Conservation (phyloP, 192 early-diverging fungal species). For the Podila minutissima region DNA sequence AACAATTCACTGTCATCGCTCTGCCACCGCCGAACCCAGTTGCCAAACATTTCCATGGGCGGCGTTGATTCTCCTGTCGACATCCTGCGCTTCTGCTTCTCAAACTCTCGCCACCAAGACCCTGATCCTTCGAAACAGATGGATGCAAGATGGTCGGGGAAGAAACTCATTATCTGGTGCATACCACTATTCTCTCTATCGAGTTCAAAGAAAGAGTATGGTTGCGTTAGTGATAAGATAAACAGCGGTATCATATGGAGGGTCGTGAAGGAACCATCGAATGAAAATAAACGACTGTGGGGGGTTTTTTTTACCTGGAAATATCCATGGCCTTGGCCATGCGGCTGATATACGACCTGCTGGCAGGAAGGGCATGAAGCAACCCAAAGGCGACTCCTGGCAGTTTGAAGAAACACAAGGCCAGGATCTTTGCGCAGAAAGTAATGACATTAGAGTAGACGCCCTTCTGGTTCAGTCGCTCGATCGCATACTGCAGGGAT, state of each 20-base stretch:
- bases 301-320: slow-evolving; percentile 24
- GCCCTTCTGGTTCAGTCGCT: slow-evolving; percentile 53
- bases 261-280: no score
- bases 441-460: slow-evolving; percentile 60
- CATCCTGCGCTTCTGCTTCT: slow-evolving; percentile 50
- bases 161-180: slow-evolving; percentile 44
- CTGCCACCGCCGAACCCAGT: slow-evolving; percentile 62
- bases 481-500: slow-evolving; percentile 56
- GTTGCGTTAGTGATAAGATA: not conserved
- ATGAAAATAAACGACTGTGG: no score
- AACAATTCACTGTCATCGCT: slow-evolving; percentile 65
- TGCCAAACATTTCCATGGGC: slow-evolving; percentile 57
- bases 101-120: slow-evolving; percentile 53
- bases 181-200: slow-evolving; percentile 32
- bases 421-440: slow-evolving; percentile 61
- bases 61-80: slow-evolving; percentile 23
- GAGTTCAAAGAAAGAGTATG: not conserved
- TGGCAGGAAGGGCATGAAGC: slow-evolving; percentile 54
- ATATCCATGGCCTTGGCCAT: slow-evolving; percentile 49
- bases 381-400: slow-evolving; percentile 57
- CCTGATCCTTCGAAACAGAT: slow-evolving; percentile 47
- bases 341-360: slow-evolving; percentile 49
- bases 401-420: slow-evolving; percentile 60
- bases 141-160: slow-evolving; percentile 50
- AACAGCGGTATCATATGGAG: no score